Evolutionary conservation across 2,329 filamentous ascomycete species (phyloP).

Genomic region (Parafenestella ontariensis): DNA sequence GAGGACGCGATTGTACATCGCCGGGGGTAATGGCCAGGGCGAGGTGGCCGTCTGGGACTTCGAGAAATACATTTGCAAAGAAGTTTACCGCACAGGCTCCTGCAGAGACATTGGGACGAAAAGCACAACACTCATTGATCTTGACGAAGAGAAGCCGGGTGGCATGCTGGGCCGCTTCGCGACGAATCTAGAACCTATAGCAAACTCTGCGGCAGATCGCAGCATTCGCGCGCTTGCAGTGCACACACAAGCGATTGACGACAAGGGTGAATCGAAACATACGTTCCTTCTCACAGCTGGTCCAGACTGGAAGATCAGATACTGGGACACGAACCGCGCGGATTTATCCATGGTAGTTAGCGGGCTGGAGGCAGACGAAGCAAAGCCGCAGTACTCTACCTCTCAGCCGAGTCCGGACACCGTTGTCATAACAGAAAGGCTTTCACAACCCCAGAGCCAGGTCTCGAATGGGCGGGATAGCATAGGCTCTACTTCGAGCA

Average conservation of each 20-base stretch:
- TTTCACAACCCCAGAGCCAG: slow-evolving; percentile 31
- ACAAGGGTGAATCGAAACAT: slow-evolving; percentile 74
- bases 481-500: slow-evolving; percentile 45
- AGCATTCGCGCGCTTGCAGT: slow-evolving; percentile 79
- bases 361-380: slow-evolving; percentile 73
- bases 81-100: slow-evolving; percentile 76
- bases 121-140: slow-evolving; percentile 77
- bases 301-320: slow-evolving; percentile 87
- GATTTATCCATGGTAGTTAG: slow-evolving; percentile 83
- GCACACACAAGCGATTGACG: slow-evolving; percentile 73
- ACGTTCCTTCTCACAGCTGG: slow-evolving; percentile 88
- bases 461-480: slow-evolving; percentile 29
- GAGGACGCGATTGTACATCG: slow-evolving; percentile 85
- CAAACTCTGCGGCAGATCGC: slow-evolving; percentile 62
- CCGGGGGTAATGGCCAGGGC: slow-evolving; percentile 83
- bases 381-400: slow-evolving; percentile 70
- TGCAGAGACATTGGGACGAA: slow-evolving; percentile 48
- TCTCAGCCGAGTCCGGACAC: slow-evolving; percentile 51
- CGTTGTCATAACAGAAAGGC: slow-evolving; percentile 48
- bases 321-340: slow-evolving; percentile 85
- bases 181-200: slow-evolving; percentile 65
- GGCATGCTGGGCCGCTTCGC: slow-evolving; percentile 87
- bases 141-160: slow-evolving; percentile 86
- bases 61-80: slow-evolving; percentile 85
- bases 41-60: slow-evolving; percentile 97